Percentiles rank a stretch among this genome's conserved stretches.
Evolutionary conservation across 495 filamentous ascomycete genomes (phyloP).

Genomic region (Penicillium argentinense): DNA sequence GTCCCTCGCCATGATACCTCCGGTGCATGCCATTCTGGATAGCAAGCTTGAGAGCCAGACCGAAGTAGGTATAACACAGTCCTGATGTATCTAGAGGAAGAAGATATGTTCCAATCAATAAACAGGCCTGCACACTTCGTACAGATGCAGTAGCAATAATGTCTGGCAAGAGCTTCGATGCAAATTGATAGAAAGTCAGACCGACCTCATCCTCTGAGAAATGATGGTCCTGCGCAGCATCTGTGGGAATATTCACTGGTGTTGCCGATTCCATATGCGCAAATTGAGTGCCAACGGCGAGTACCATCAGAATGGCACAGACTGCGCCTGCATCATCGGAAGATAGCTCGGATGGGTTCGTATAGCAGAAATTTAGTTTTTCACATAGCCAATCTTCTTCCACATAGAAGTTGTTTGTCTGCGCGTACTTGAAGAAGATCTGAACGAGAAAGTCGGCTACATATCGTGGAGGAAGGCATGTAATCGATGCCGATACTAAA

Average conservation of each 20-base stretch:
- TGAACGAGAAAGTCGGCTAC: slow-evolving; percentile 52
- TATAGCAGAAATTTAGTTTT: slow-evolving; percentile 47
- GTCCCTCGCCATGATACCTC: slow-evolving; percentile 45
- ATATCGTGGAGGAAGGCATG: slow-evolving; percentile 50
- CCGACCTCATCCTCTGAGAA: slow-evolving; percentile 54
- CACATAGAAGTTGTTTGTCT: slow-evolving; percentile 54
- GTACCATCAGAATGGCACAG: slow-evolving; percentile 49
- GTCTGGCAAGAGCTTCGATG: slow-evolving; percentile 49
- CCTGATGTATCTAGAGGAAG: slow-evolving; percentile 52
- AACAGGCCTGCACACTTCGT: slow-evolving; percentile 52
- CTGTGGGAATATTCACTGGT: slow-evolving; percentile 36
- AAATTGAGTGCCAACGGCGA: slow-evolving; percentile 56
- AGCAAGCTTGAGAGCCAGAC: slow-evolving; percentile 49
- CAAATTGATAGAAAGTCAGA: slow-evolving; percentile 53
- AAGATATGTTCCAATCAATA: slow-evolving; percentile 51
- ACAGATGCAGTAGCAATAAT: slow-evolving; percentile 54
- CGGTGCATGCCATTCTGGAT: slow-evolving; percentile 58
- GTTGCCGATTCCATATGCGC: slow-evolving; percentile 51
- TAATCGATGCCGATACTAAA: slow-evolving; percentile 38
- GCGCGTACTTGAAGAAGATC: slow-evolving; percentile 54
- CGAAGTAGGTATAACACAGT: slow-evolving; percentile 52
- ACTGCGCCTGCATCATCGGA: slow-evolving; percentile 47
- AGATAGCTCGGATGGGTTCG: slow-evolving; percentile 38
- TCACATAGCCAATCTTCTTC: slow-evolving; percentile 50
- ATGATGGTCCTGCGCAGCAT: slow-evolving; percentile 39